Conservation (phyloP, 2,329 filamentous ascomycete species). For the Pseudomassariella vexata region DNA sequence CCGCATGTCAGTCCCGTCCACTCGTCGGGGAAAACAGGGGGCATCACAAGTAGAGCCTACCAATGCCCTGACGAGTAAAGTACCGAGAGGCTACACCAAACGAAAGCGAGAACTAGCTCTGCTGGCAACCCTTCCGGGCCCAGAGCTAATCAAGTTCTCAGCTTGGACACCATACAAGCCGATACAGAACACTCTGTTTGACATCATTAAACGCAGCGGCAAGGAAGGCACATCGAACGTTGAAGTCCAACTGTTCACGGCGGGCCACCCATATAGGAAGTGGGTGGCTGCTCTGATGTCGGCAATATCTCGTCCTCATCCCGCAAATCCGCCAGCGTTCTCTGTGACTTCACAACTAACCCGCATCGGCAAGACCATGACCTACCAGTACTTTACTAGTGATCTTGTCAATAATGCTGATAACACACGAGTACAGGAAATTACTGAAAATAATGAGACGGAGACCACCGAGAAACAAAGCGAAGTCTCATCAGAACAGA, state of each 20-base stretch:
- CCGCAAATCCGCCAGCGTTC: constrained; percentile 31
- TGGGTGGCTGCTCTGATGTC: constrained; percentile 27
- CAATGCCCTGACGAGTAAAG: constrained; percentile 8
- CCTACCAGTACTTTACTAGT: constrained; percentile 31
- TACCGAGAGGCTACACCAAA: constrained; percentile 6
- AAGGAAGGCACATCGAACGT: constrained; percentile 24
- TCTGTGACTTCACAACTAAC: constrained; percentile 30
- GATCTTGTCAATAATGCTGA: too few relatives aligned
- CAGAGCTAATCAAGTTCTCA: constrained; percentile 12
- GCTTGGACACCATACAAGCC: constrained; percentile 28
- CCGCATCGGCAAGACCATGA: constrained; percentile 33
- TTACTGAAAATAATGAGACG: too few relatives aligned
- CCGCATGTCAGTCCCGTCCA: constrained; percentile 21
- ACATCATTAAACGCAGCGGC: constrained; percentile 26
- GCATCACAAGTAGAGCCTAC: constrained; percentile 19
- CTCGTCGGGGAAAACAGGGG: constrained; percentile 16
- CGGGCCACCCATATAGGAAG: constrained; percentile 25
- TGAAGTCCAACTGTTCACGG: constrained; percentile 21
- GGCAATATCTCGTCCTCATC: constrained; percentile 29
- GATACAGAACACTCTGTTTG: constrained; percentile 23
- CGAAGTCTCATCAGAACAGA: too few relatives aligned
- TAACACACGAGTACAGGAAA: too few relatives aligned
- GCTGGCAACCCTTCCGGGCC: constrained; percentile 2
- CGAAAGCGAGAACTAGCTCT: neutral
- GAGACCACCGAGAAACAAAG: too few relatives aligned